phyloP scores from a whole-genome alignment of 192 early-diverging fungal species.

The Thoreauomyces humboldtii region DNA sequence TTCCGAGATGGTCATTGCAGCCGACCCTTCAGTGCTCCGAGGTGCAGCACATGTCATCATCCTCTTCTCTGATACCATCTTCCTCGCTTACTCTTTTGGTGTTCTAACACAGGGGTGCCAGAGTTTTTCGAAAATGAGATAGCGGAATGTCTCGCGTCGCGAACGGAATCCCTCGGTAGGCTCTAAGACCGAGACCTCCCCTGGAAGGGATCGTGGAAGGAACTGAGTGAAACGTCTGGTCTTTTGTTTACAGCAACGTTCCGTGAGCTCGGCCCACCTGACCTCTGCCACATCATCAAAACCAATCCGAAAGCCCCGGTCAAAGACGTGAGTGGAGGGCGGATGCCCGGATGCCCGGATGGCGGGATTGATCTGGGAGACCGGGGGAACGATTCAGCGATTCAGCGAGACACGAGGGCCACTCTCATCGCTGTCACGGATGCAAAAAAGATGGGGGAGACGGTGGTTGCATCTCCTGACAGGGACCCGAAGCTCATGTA shows the following conservation, averaged over 20 bases:
- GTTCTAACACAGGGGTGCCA: conserved; percentile 80
- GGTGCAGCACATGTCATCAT: conserved; percentile 3
- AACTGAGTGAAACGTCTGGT: neutral
- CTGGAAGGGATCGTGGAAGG: neutral
- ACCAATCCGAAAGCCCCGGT: conserved; percentile 74
- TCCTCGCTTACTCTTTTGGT: neutral
- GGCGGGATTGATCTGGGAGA: too few species aligned
- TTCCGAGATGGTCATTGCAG: conserved; percentile 31
- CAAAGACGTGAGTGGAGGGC: conserved; percentile 69
- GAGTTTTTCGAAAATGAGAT: conserved; percentile 96
- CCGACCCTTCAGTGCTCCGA: conserved; percentile 43
- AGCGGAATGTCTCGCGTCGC: conserved; percentile 80
- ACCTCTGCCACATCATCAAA: conserved; percentile 96
- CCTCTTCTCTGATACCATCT: neutral
- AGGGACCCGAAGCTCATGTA: too few species aligned
- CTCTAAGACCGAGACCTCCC: conserved; percentile 20
- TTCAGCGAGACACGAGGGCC: too few species aligned
- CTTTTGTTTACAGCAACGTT: conserved; percentile 38
- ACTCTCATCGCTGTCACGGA: too few species aligned
- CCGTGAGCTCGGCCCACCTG: conserved; percentile 93
- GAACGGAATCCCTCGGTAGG: conserved; percentile 93
- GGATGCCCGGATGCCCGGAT: too few species aligned
- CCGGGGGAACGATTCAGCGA: too few species aligned
- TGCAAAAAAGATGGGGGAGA: too few species aligned
- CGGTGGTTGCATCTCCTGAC: too few species aligned